A percentile compares a stretch with the other conserved stretches of the same genome.
These are phyloP conservation scores for Tricharina praecox DNA, from an alignment of 495 filamentous ascomycete genomes.

Conservation along the genomic window DNA sequence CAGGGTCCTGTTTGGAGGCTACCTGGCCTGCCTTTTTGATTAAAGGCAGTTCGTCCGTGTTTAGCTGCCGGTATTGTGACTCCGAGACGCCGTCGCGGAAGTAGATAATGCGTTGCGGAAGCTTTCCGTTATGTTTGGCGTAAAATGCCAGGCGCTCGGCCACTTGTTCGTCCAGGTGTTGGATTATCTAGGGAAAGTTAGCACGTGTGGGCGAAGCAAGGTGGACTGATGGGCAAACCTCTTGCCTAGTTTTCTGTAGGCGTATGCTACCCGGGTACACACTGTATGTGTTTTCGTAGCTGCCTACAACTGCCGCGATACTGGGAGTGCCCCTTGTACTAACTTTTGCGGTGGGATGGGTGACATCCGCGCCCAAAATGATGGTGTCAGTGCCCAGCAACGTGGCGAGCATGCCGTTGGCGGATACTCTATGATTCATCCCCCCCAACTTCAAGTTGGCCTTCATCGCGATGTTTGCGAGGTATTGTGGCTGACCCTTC, in stretches of 20 bases:
- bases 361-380: slow-evolving; percentile 75
- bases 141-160: slow-evolving; percentile 44
- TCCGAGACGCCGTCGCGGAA: slow-evolving; percentile 90
- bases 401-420: slow-evolving; percentile 16
- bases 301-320: slow-evolving; percentile 60
- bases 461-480: slow-evolving; percentile 25
- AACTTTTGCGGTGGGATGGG: slow-evolving; percentile 59
- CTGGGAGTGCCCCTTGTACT: slow-evolving; percentile 42
- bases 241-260: slow-evolving; percentile 37
- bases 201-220: background rate
- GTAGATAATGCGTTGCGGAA: slow-evolving; percentile 61
- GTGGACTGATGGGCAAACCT: slow-evolving; percentile 11
- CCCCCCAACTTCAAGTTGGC: slow-evolving; percentile 79
- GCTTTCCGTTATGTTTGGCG: slow-evolving; percentile 33
- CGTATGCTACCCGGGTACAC: slow-evolving; percentile 54
- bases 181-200: slow-evolving; percentile 32
- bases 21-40: slow-evolving; percentile 45
- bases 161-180: slow-evolving; percentile 38
- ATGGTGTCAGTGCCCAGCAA: slow-evolving; percentile 49
- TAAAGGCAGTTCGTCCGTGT: slow-evolving; percentile 30
- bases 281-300: slow-evolving; percentile 41
- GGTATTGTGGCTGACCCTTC: slow-evolving; percentile 19
- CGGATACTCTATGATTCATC: slow-evolving; percentile 45
- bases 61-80: slow-evolving; percentile 19
- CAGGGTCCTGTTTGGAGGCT: slow-evolving; percentile 33